Conservation (phyloP, 164 flowering plant genomes). For the Stephania yunnanensis region DNA sequence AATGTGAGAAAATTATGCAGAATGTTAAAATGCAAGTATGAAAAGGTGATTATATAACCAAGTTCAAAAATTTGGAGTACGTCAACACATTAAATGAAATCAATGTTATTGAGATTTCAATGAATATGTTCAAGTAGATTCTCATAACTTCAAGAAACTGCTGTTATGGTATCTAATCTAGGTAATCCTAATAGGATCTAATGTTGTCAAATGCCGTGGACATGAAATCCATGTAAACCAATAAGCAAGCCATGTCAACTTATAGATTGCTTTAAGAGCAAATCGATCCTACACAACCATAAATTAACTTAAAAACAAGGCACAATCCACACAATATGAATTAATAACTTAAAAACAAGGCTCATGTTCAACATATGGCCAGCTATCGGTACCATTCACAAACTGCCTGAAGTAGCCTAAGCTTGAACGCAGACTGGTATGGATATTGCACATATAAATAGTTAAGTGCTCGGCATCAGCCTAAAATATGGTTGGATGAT, state of each 20-base stretch:
- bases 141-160: too few relatives aligned
- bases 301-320: background rate
- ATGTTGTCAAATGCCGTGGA: background rate
- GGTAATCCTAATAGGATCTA: background rate
- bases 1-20: too few relatives aligned
- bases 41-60: background rate
- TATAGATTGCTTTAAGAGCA: background rate
- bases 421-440: background rate
- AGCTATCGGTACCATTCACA: background rate
- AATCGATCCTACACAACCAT: background rate
- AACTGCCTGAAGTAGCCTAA: background rate
- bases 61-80: background rate
- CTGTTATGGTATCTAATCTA: too few relatives aligned
- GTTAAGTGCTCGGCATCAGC: background rate
- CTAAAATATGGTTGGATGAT: background rate
- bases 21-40: background rate
- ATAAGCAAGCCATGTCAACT: background rate
- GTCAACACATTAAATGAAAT: background rate
- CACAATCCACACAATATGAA: background rate
- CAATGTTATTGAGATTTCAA: too few relatives aligned
- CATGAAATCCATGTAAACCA: background rate
- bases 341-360: background rate
- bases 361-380: background rate
- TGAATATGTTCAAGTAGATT: too few relatives aligned
- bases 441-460: background rate